phyloP scores from a whole-genome alignment of 176 grass and related monocot species.

The Pharus latifolius region DNA sequence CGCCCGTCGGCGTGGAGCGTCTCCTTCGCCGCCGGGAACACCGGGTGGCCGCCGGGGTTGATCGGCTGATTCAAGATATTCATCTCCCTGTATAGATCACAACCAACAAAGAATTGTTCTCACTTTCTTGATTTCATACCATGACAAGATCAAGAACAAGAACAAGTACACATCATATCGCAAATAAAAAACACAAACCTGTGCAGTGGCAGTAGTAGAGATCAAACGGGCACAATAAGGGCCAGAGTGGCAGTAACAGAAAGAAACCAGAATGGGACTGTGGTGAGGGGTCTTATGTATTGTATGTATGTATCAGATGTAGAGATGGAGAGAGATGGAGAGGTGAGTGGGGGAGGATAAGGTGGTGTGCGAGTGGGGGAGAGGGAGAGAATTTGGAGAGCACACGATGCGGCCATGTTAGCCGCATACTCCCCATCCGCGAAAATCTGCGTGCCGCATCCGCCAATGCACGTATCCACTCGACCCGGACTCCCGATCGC shows the following conservation, averaged over 20 bases:
- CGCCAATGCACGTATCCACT: constrained; percentile 1
- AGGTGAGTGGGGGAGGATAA: constrained; percentile 15
- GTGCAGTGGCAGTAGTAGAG: not conserved
- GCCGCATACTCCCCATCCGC: constrained; percentile 66
- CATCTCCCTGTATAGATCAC: constrained; percentile 41
- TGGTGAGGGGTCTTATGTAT: too few relatives aligned
- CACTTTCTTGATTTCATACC: too few relatives aligned
- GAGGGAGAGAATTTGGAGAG: constrained; percentile 19
- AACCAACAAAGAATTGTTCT: too few relatives aligned
- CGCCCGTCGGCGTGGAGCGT: not conserved
- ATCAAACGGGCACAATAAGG: not conserved
- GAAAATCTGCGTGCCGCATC: constrained; percentile 8
- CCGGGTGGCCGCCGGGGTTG: constrained; percentile 29
- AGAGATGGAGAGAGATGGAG: too few relatives aligned
- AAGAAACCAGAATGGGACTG: not conserved
- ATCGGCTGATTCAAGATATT: constrained; percentile 69
- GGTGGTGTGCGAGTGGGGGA: not conserved
- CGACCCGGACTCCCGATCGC: too few relatives aligned
- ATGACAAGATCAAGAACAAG: not conserved
- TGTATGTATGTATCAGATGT: too few relatives aligned
- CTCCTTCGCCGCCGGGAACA: constrained; percentile 31
- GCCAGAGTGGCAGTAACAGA: not conserved
- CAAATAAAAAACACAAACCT: not conserved
- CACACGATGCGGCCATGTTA: constrained; percentile 27
- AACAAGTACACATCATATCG: not conserved